Evolutionary conservation across 108 stramenopile species (phyloP).

Genomic region (Nitzschia sp.): DNA sequence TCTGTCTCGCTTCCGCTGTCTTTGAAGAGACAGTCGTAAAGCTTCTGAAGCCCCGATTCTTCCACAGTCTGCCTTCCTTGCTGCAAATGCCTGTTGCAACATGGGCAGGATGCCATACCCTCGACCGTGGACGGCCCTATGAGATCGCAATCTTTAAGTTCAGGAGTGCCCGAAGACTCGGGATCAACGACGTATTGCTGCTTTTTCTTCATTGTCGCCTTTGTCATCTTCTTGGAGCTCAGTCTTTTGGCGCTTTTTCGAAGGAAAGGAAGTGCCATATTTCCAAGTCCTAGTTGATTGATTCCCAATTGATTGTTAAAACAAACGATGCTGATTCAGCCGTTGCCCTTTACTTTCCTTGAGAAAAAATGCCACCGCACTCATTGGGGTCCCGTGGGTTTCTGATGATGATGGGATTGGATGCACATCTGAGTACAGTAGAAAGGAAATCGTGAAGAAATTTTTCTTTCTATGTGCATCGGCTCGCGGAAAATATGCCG

Average conservation of each 20-base stretch:
- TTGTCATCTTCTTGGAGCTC: background rate
- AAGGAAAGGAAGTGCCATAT: background rate
- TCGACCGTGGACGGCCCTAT: background rate
- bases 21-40: constrained; percentile 21
- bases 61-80: constrained; percentile 16
- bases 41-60: background rate
- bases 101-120: constrained; percentile 10
- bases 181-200: background rate
- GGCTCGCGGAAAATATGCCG: too few species aligned
- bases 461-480: too few species aligned
- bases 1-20: constrained; percentile 16
- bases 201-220: background rate
- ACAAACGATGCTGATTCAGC: too few species aligned
- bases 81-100: constrained; percentile 16
- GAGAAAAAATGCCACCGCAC: too few species aligned
- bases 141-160: background rate
- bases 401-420: too few species aligned
- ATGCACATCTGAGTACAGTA: too few species aligned
- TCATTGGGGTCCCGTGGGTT: too few species aligned
- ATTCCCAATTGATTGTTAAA: background rate
- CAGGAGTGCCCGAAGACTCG: background rate
- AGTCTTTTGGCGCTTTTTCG: background rate
- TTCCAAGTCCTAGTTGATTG: background rate
- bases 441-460: too few species aligned
- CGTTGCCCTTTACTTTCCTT: too few species aligned